Conservation (phyloP, 257 asterid genomes). For the Nicotiana attenuata region DNA sequence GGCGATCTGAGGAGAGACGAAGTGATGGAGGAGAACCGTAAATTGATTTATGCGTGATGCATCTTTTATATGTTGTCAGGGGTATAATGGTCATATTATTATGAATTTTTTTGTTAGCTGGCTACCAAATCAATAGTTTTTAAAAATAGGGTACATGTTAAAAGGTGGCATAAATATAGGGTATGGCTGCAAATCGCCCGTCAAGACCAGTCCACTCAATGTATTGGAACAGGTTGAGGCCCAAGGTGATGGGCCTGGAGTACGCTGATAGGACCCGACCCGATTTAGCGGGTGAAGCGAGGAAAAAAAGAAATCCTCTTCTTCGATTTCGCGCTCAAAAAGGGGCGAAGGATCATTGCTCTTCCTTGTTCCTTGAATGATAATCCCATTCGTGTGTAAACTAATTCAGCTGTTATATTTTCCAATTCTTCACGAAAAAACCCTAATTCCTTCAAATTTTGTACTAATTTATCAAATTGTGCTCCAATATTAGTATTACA, state of each 20-base stretch:
- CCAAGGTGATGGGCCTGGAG: neutral
- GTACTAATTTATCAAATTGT: neutral
- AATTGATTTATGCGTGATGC: too few relatives aligned
- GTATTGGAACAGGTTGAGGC: neutral
- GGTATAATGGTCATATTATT: too few relatives aligned
- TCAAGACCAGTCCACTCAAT: too few relatives aligned
- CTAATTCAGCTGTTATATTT: neutral
- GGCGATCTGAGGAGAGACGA: too few relatives aligned
- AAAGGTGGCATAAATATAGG: too few relatives aligned
- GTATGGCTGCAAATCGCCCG: too few relatives aligned
- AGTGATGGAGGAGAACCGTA: too few relatives aligned
- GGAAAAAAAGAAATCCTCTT: neutral
- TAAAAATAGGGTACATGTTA: too few relatives aligned
- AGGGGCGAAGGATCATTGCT: neutral
- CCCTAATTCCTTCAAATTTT: neutral
- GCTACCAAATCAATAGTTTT: too few relatives aligned
- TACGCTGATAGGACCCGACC: too few relatives aligned
- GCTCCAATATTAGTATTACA: neutral
- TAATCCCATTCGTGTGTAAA: neutral
- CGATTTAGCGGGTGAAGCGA: neutral
- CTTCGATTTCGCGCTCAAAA: conserved; percentile 10
- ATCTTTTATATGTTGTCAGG: too few relatives aligned
- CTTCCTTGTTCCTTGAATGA: neutral
- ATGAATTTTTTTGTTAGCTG: too few relatives aligned
- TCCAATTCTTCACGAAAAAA: neutral